phyloP scores from a whole-genome alignment of 2,329 filamentous ascomycete genomes.

The Thelonectria blattea region DNA sequence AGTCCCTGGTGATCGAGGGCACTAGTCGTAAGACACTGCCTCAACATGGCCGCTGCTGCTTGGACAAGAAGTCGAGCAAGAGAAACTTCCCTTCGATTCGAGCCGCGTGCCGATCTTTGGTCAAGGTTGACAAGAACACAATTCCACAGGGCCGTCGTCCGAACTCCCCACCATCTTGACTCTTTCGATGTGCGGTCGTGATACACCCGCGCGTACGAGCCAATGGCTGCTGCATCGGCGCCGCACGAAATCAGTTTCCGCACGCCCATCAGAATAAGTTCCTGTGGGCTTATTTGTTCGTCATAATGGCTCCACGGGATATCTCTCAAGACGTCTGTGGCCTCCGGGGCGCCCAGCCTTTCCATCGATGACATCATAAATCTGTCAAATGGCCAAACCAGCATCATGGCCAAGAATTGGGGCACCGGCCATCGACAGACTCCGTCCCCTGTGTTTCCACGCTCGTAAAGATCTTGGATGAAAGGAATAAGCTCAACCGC shows the following conservation, averaged over 20 bases:
- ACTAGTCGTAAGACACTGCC: background rate
- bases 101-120: too few species aligned
- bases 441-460: background rate
- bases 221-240: background rate
- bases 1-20: background rate
- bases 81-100: too few species aligned
- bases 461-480: background rate
- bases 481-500: background rate
- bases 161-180: background rate
- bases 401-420: too few species aligned
- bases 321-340: background rate
- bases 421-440: background rate
- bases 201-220: background rate
- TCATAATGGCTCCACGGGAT: background rate
- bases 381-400: background rate
- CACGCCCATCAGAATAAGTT: background rate
- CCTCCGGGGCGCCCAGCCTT: background rate
- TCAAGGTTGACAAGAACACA: background rate
- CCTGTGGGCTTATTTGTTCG: too few species aligned
- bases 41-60: background rate
- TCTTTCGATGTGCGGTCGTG: background rate
- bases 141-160: background rate
- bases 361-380: background rate
- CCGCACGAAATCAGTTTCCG: background rate
- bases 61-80: background rate